Evolutionary conservation across 805 yeast genomes (phyloP).

Genomic region (Wickerhamiella occidentalis): DNA sequence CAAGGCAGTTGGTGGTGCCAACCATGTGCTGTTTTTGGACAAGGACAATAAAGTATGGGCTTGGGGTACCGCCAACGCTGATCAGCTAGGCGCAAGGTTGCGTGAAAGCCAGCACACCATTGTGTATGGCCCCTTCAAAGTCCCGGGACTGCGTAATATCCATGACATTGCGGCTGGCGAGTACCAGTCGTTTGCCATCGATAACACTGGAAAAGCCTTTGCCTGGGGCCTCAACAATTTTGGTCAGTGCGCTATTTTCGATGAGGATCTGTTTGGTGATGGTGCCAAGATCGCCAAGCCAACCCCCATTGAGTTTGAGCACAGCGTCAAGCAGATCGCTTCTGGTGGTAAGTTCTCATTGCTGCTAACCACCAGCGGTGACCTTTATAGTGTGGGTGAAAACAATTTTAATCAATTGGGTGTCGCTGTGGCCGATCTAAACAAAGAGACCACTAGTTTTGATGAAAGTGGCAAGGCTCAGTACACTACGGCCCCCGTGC

Average conservation of each 20-base stretch:
- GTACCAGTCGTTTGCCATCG: conserved; percentile 89
- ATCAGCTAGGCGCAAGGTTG: conserved; percentile 79
- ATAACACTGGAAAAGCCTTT: conserved; percentile 52
- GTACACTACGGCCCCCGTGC: conserved; percentile 46
- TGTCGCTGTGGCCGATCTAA: conserved; percentile 44
- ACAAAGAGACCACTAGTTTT: conserved; percentile 53
- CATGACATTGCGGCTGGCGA: conserved; percentile 84
- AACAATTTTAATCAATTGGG: conserved; percentile 91
- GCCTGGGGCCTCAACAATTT: conserved; percentile 96
- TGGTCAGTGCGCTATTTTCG: conserved; percentile 86
- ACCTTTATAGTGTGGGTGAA: conserved; percentile 78
- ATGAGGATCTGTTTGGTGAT: conserved; percentile 30
- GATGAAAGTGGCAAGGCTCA: conserved; percentile 64
- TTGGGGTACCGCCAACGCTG: conserved; percentile 96
- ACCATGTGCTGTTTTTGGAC: conserved; percentile 77
- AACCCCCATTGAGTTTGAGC: conserved; percentile 51
- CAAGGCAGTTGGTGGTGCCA: conserved; percentile 85
- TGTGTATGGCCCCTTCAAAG: conserved; percentile 55
- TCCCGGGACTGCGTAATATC: conserved; percentile 69
- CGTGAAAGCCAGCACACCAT: conserved; percentile 24
- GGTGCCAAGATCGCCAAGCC: conserved; percentile 75
- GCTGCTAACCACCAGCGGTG: conserved; percentile 61
- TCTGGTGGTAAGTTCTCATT: conserved; percentile 95
- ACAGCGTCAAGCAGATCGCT: conserved; percentile 43
- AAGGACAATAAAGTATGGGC: conserved; percentile 77